A percentile compares a stretch with the other conserved stretches of the same genome.
These are phyloP conservation scores for Termitomyces sp. DNA, from an alignment of 768 basidiomycete species.

Conservation along the genomic window DNA sequence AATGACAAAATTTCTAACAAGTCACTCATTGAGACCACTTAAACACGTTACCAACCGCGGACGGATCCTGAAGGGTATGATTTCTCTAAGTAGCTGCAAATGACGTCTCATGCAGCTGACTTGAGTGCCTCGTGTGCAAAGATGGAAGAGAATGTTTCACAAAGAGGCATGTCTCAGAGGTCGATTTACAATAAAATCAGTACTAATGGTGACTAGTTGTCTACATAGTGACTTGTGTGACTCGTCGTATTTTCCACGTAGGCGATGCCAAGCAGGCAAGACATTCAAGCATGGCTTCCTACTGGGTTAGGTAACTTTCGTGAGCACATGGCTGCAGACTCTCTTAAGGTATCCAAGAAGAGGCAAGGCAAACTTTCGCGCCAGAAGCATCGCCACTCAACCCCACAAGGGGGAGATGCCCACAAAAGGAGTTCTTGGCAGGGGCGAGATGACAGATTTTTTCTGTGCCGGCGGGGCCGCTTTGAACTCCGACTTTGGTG, in stretches of 20 bases:
- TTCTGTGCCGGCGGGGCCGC: background rate
- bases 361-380: background rate
- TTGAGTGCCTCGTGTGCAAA: background rate
- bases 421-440: conserved; percentile 9
- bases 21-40: background rate
- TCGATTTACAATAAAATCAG: background rate
- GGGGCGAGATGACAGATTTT: conserved; percentile 2
- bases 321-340: background rate
- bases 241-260: background rate
- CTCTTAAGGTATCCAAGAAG: background rate
- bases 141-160: background rate
- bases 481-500: conserved; percentile 9
- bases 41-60: background rate
- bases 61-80: background rate
- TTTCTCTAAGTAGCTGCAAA: too few species aligned
- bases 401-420: background rate
- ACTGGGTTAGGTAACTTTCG: background rate
- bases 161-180: background rate
- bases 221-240: background rate
- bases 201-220: too few species aligned
- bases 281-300: background rate
- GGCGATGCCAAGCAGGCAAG: background rate
- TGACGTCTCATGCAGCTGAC: background rate
- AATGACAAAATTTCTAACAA: background rate
- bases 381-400: conserved; percentile 6